phyloP scores from a whole-genome alignment of 192 early-diverging fungal genomes.

The Coemansia sp. region DNA sequence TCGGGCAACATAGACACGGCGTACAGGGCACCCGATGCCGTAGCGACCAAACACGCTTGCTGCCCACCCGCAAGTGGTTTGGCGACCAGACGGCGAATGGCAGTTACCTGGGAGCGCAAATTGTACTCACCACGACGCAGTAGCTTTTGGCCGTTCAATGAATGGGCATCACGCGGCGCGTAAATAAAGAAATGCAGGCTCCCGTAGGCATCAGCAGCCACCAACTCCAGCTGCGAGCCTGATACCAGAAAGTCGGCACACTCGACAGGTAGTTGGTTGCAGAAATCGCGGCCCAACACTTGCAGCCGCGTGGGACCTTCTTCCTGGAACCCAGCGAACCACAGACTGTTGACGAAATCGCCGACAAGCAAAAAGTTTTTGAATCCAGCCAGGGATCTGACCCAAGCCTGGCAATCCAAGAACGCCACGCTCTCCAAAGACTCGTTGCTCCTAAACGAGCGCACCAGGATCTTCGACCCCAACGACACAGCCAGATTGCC shows the following conservation, averaged over 20 bases:
- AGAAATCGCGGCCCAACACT: slow-evolving; percentile 87
- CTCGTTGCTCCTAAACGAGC: slow-evolving; percentile 81
- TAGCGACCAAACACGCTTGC: slow-evolving; percentile 58
- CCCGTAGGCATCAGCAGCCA: slow-evolving; percentile 71
- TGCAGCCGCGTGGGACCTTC: slow-evolving; percentile 84
- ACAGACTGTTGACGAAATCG: slow-evolving; percentile 83
- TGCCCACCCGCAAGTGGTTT: slow-evolving; percentile 17
- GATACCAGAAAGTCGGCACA: slow-evolving; percentile 78
- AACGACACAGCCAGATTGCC: slow-evolving; percentile 86
- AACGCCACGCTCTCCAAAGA: slow-evolving; percentile 89
- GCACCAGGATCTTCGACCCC: slow-evolving; percentile 86
- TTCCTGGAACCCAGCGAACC: slow-evolving; percentile 94
- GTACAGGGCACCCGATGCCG: slow-evolving; percentile 24
- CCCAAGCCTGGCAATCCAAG: slow-evolving; percentile 90
- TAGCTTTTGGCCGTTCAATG: slow-evolving; percentile 84
- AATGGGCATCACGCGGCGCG: slow-evolving; percentile 86
- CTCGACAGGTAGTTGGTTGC: slow-evolving; percentile 69
- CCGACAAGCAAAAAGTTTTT: slow-evolving; percentile 88
- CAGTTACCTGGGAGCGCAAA: slow-evolving; percentile 72
- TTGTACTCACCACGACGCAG: slow-evolving; percentile 90
- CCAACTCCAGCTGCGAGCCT: slow-evolving; percentile 72
- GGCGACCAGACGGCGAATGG: slow-evolving; percentile 63
- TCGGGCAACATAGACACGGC: slow-evolving; percentile 71
- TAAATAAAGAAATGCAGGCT: slow-evolving; percentile 85
- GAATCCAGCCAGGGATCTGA: slow-evolving; percentile 75